Evolutionary conservation across 2,329 filamentous ascomycete species (phyloP), one percentile per base, ranked within the genome.

Genomic region (Aspergillus candidus): DNA sequence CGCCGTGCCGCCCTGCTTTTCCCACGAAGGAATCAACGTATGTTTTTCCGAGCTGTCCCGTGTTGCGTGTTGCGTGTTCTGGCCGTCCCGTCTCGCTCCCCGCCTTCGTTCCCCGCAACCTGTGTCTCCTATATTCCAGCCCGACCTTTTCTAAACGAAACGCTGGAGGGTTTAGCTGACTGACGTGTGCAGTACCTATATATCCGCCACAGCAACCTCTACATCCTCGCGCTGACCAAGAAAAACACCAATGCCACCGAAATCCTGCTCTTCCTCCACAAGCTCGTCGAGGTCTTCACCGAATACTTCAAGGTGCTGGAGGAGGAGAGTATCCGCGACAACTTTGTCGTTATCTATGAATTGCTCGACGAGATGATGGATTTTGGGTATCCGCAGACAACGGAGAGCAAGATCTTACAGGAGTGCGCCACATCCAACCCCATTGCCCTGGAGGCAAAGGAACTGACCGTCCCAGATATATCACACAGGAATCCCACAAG

Each of bases 301-400:
- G 93, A 98, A 71, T 98, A 98, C 75, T 98, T 98, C 78, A 98
- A 98, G 70, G 91, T 94, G 52, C 78, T 98, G 48, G 93, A 98
- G 70, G 93, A 98, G 69, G 93, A 98, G 71, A 95, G 88, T 59
- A 98, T 98, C 67, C 83, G 93, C 58, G 93, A 98, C 75, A 98
- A 98, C 74, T 98, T 98, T 65, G 93, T 98, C 68, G 83, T 98
- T 64, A 98, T 98, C 63, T 98, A 98, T 76, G 93, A 98, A 71
- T 73, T 98, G 49, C 80, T 98, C 51, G 93, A 98, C 65, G 93
- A 98, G 75, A 98, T 98, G 93, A 98, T 98, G 93, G 93, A 98
- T 71, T 98, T 98, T 75, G 93, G 93, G 52, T 96, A 98, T 68
- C 93, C 93, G 5, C 93, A 98, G 69, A 98, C 93, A 8, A 98